A percentile compares a stretch with the other conserved stretches of the same genome.
Evolutionary conservation across 768 basidiomycete species (phyloP).

Genomic region (Agrocybe praecox): DNA sequence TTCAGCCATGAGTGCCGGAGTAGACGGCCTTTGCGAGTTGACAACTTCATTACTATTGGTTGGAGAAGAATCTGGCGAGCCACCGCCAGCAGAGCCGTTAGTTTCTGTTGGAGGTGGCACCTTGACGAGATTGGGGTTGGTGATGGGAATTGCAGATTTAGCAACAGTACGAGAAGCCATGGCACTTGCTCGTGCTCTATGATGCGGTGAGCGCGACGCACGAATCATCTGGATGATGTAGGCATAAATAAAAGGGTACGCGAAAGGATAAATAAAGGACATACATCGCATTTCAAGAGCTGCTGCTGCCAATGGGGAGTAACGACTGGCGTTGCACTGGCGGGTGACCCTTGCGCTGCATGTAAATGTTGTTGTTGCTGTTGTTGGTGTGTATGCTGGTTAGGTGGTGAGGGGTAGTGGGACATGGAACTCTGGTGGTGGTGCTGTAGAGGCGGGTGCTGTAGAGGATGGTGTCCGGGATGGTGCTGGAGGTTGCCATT

Average conservation of each 20-base stretch:
- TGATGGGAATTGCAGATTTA: conserved; percentile 89
- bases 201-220: conserved; percentile 85
- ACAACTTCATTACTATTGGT: conserved; percentile 45
- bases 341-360: conserved; percentile 60
- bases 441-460: conserved; percentile 60
- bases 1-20: conserved; percentile 72
- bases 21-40: conserved; percentile 57
- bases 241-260: conserved; percentile 24
- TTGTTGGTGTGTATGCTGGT: conserved; percentile 57
- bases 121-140: conserved; percentile 80
- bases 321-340: conserved; percentile 58
- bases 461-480: conserved; percentile 56
- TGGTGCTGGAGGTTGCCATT: conserved; percentile 73
- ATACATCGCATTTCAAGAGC: conserved; percentile 88
- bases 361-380: conserved; percentile 44
- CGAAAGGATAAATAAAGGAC: conserved; percentile 31
- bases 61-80: conserved; percentile 26
- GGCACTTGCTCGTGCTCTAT: conserved; percentile 93
- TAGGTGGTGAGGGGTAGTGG: conserved; percentile 81
- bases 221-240: conserved; percentile 70
- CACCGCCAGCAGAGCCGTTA: conserved; percentile 24
- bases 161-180: conserved; percentile 87
- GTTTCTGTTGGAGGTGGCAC: conserved; percentile 42
- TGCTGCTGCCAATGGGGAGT: conserved; percentile 93
- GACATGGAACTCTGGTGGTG: conserved; percentile 81